Conservation (phyloP, 495 filamentous ascomycete species). For the Letharia columbiana region DNA sequence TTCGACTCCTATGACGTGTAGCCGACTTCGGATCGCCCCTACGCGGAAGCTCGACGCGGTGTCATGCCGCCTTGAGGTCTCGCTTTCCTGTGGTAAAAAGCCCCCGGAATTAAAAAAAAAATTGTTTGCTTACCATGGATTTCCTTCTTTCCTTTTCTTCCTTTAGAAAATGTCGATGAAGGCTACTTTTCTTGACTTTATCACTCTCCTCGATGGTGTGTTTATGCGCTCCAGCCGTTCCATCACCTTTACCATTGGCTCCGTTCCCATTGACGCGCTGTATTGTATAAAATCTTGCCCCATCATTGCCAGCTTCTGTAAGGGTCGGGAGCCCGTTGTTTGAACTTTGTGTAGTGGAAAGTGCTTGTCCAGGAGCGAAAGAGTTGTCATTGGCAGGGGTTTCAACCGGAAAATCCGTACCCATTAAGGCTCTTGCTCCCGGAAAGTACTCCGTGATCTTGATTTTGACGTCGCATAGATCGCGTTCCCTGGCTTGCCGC, state of each 20-base stretch:
- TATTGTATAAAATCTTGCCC: slow-evolving; percentile 59
- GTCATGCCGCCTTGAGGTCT: slow-evolving; percentile 21
- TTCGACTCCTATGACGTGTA: not conserved
- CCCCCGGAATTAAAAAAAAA: slow-evolving; percentile 17
- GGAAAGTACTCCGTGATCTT: slow-evolving; percentile 81
- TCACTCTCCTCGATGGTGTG: slow-evolving; percentile 75
- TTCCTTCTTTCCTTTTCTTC: slow-evolving; percentile 62
- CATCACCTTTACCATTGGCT: slow-evolving; percentile 62
- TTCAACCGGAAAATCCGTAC: slow-evolving; percentile 27
- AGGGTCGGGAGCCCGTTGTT: not conserved
- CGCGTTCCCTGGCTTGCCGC: slow-evolving; percentile 62
- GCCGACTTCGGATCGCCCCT: not conserved
- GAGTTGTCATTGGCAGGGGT: slow-evolving; percentile 28
- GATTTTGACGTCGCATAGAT: slow-evolving; percentile 86
- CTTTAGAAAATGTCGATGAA: slow-evolving; percentile 57
- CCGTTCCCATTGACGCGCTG: slow-evolving; percentile 73
- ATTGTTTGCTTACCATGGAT: slow-evolving; percentile 48
- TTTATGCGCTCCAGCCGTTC: slow-evolving; percentile 57
- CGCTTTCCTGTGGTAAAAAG: slow-evolving; percentile 3
- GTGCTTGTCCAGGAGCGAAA: slow-evolving; percentile 30
- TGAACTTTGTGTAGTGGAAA: slow-evolving; percentile 8
- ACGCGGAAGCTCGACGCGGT: slow-evolving; percentile 4
- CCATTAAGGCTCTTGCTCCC: slow-evolving; percentile 34
- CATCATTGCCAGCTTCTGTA: slow-evolving; percentile 36
- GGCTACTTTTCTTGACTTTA: slow-evolving; percentile 76